phyloP scores from a whole-genome alignment of 1,139 yeast genomes.

The Hemisphaericaspora lyxosophila region DNA sequence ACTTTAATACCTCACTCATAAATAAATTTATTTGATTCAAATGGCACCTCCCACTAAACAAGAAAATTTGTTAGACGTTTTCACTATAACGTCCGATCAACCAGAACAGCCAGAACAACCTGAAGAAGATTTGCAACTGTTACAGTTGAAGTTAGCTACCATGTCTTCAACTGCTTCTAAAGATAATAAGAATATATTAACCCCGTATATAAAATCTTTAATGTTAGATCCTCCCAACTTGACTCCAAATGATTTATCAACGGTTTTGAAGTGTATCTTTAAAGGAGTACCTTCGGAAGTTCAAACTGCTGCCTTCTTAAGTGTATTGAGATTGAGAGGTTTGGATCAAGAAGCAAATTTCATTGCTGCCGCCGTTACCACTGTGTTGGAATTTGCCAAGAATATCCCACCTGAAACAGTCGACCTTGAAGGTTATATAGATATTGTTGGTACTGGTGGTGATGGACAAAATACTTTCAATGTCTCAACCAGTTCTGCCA shows the following conservation, averaged over 20 bases:
- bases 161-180: conserved; percentile 2
- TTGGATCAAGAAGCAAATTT: conserved; percentile 80
- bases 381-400: conserved; percentile 63
- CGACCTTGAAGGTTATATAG: conserved; percentile 61
- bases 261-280: conserved; percentile 61
- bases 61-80: background rate
- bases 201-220: conserved; percentile 66
- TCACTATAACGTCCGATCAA: background rate
- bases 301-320: conserved; percentile 76
- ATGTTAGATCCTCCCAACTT: conserved; percentile 58
- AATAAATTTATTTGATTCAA: no score
- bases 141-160: conserved; percentile 1
- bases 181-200: conserved; percentile 34
- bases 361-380: conserved; percentile 81
- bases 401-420: conserved; percentile 44
- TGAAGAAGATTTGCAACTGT: conserved; percentile 2
- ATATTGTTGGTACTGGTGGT: conserved; percentile 97
- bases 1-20: no score
- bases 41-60: background rate
- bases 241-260: conserved; percentile 58
- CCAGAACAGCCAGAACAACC: background rate
- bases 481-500: conserved; percentile 92
- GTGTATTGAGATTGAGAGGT: conserved; percentile 69
- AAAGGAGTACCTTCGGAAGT: conserved; percentile 62
- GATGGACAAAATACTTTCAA: conserved; percentile 97